A percentile compares a stretch with the other conserved stretches of the same genome.
Conservation (phyloP, 106 monocot genomes). For the Gastrodia elata region DNA sequence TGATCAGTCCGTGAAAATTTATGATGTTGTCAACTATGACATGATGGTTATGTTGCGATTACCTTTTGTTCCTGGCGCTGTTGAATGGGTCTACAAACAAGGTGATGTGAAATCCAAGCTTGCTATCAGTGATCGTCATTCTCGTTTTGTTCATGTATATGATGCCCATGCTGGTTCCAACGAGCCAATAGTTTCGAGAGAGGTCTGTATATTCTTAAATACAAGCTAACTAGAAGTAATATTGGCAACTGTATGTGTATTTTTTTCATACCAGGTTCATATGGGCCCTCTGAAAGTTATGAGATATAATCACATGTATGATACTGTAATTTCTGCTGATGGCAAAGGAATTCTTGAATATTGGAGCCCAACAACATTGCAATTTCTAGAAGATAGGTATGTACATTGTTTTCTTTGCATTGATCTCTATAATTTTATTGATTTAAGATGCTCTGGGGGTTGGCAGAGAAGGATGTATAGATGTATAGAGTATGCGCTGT, state of each 20-base stretch:
- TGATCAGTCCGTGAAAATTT: constrained; percentile 84
- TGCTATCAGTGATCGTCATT: constrained; percentile 72
- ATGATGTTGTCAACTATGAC: constrained; percentile 98
- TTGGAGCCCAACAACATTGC: constrained; percentile 73
- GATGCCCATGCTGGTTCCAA: constrained; percentile 78
- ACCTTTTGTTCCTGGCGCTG: constrained; percentile 60
- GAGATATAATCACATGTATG: constrained; percentile 73
- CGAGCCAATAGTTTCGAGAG: constrained; percentile 72
- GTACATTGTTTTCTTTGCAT: constrained; percentile 5
- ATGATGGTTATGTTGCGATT: constrained; percentile 99
- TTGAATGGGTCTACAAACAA: constrained; percentile 86
- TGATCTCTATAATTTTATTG: neutral
- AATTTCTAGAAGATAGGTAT: constrained; percentile 77
- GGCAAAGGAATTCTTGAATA: constrained; percentile 82
- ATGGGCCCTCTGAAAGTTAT: constrained; percentile 67
- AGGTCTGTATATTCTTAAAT: constrained; percentile 35
- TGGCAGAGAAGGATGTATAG: neutral
- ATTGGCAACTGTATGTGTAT: neutral
- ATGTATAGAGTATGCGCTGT: neutral
- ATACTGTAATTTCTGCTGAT: constrained; percentile 85
- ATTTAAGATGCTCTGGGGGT: neutral
- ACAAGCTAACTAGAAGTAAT: neutral
- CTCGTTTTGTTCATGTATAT: constrained; percentile 63
- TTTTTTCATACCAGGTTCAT: constrained; percentile 55
- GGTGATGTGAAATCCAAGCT: constrained; percentile 90